Evolutionary conservation across 371 early-diverging fungal species (phyloP).

Genomic region (Haplosporangium sp.): DNA sequence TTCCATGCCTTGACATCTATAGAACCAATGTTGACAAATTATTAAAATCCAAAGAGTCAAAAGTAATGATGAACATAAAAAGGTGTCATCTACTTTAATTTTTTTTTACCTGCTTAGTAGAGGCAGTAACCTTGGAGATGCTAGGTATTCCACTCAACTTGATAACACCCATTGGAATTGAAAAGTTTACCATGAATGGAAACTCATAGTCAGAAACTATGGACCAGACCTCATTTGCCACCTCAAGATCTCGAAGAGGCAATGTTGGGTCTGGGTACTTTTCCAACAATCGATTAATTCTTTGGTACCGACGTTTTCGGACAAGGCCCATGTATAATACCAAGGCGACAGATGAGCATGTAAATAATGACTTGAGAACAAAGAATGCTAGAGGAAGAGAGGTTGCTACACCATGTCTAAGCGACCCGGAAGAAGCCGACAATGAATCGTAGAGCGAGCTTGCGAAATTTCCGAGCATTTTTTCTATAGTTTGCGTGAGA

Average conservation of each 20-base stretch:
- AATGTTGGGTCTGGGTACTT: constrained; percentile 64
- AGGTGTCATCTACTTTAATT: background rate
- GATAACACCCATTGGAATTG: constrained; percentile 62
- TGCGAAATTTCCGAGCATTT: background rate
- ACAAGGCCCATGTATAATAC: constrained; percentile 55
- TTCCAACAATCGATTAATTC: constrained; percentile 48
- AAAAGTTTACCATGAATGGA: constrained; percentile 35
- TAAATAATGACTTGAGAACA: background rate
- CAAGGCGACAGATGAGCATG: constrained; percentile 5
- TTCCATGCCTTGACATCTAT: constrained; percentile 19
- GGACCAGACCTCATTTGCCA: constrained; percentile 59
- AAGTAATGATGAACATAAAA: background rate
- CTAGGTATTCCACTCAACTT: constrained; percentile 65
- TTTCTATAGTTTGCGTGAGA: too few species aligned
- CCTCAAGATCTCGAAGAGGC: constrained; percentile 54
- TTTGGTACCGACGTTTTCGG: constrained; percentile 56
- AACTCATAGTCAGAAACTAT: constrained; percentile 58
- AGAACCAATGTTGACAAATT: background rate
- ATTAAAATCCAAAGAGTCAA: background rate
- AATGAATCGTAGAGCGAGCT: background rate
- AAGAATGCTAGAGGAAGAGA: background rate
- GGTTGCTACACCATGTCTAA: background rate
- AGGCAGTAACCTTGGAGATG: constrained; percentile 60
- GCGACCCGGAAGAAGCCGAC: background rate
- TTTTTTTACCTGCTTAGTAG: constrained; percentile 51